Evolutionary conservation across 345 rosid genomes (phyloP).

Genomic region (Salix caprea): DNA sequence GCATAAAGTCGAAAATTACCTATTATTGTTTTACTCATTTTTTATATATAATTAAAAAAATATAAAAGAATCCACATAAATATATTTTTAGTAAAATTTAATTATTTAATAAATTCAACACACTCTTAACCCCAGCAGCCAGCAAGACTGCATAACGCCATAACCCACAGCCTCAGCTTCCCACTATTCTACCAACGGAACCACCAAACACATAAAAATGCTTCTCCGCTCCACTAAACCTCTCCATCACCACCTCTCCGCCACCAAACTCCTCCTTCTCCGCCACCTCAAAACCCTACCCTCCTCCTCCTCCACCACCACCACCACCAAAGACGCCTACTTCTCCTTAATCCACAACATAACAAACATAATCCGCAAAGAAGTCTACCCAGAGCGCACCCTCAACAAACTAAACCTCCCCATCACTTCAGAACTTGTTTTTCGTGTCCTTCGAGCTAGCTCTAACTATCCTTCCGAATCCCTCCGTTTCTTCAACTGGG

Average conservation of each 20-base stretch:
- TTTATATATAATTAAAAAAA: no score
- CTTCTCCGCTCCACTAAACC: not conserved
- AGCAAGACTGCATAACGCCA: no score
- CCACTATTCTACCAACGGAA: no score
- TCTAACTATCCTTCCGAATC: constrained; percentile 59
- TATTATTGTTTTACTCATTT: no score
- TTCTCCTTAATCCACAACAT: constrained; percentile 74
- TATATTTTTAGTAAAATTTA: no score
- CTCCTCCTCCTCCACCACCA: not conserved
- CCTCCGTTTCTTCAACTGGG: constrained; percentile 91
- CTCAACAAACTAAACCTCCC: constrained; percentile 43
- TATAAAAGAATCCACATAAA: no score
- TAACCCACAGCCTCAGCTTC: no score
- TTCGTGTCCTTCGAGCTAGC: constrained; percentile 76
- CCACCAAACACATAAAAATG: not conserved
- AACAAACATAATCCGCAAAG: constrained; percentile 71
- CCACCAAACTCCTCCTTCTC: not conserved
- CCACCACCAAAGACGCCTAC: constrained; percentile 53
- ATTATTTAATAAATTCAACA: no score
- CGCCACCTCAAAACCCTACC: constrained; percentile 3
- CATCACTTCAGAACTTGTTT: constrained; percentile 68
- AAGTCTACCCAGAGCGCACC: constrained; percentile 74
- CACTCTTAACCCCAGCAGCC: no score
- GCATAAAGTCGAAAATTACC: no score
- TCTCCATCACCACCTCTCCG: not conserved